These are phyloP conservation scores for Diaporthe eres DNA, from an alignment of 2,329 filamentous ascomycete genomes.

Conservation along the genomic window DNA sequence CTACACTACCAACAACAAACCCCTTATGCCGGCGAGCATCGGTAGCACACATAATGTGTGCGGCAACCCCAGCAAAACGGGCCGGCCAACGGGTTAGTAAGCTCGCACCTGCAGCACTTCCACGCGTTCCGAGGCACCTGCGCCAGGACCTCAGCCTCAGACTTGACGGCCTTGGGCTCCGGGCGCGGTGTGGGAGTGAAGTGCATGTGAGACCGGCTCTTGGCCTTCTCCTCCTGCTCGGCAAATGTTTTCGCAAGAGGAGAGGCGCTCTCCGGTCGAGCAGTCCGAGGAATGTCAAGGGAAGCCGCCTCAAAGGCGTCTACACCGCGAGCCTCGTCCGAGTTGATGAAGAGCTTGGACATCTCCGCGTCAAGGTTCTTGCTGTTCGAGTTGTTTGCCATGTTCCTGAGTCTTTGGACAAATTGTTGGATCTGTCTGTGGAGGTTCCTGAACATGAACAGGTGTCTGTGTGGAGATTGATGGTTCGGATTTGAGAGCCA, in stretches of 20 bases:
- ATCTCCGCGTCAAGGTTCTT: background rate
- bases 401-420: conserved; percentile 1
- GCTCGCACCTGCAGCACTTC: background rate
- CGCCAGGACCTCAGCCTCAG: too few species aligned
- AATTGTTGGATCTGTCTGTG: background rate
- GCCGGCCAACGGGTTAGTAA: background rate
- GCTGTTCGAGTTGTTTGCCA: background rate
- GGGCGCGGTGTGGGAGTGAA: background rate
- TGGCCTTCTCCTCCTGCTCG: background rate
- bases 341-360: background rate
- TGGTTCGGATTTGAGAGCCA: too few species aligned
- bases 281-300: background rate
- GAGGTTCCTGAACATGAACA: conserved; percentile 2
- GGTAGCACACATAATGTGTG: background rate
- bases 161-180: background rate
- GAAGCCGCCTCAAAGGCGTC: background rate
- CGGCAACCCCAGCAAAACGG: background rate
- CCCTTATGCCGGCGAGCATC: background rate
- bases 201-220: background rate
- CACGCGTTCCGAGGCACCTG: background rate
- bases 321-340: background rate
- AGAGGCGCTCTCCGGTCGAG: background rate
- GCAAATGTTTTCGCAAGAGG: background rate
- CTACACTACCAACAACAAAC: too few species aligned
- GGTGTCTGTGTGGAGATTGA: background rate